Conservation (phyloP, 805 yeast genomes). For the Groenewaldozyma salmanticensis region DNA sequence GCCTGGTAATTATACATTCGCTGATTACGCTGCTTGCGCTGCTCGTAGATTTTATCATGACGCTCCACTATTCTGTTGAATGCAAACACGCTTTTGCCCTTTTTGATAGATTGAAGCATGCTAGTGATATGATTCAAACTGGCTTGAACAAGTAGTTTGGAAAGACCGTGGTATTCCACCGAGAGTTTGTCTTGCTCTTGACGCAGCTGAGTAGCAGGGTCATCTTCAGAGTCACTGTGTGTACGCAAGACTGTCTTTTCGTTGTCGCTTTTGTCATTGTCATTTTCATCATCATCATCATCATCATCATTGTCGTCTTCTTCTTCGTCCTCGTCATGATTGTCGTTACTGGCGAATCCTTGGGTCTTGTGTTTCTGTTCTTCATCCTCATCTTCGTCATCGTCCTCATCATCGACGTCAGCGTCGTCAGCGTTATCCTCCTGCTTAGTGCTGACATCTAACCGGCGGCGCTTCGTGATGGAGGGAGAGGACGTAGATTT, state of each 20-base stretch:
- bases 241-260: background rate
- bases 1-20: constrained; percentile 16
- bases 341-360: too few species aligned
- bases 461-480: too few species aligned
- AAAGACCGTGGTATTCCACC: constrained; percentile 14
- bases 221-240: background rate
- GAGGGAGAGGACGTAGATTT: too few species aligned
- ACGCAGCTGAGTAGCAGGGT: background rate
- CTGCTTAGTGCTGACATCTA: too few species aligned
- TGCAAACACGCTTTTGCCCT: constrained; percentile 12
- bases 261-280: background rate
- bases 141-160: constrained; percentile 15
- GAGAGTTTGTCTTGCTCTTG: constrained; percentile 15
- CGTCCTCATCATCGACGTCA: too few species aligned
- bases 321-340: too few species aligned
- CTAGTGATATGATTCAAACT: constrained; percentile 12
- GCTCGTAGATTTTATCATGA: constrained; percentile 11
- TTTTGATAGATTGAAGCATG: constrained; percentile 16
- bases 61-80: constrained; percentile 13
- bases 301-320: background rate
- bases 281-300: background rate
- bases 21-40: constrained; percentile 9
- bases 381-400: too few species aligned
- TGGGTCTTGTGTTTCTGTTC: too few species aligned
- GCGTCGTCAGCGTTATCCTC: too few species aligned